Conservation (phyloP, 805 yeast genomes). For the Torulaspora quercuum region DNA sequence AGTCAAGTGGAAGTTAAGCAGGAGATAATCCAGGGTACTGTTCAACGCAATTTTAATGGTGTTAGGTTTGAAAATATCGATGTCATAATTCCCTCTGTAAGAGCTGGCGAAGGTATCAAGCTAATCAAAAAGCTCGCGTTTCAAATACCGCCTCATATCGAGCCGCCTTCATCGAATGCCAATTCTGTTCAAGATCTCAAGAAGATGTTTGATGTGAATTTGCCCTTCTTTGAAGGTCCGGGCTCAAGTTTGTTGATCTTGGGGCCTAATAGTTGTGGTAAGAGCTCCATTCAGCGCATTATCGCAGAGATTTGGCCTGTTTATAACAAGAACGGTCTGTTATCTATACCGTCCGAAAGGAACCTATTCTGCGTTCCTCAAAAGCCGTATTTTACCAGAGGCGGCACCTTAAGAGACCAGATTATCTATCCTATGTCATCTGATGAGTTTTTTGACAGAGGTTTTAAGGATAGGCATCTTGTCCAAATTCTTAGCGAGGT, state of each 20-base stretch:
- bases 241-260: conserved; percentile 72
- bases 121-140: conserved; percentile 62
- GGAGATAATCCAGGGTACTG: conserved; percentile 69
- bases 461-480: conserved; percentile 66
- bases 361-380: conserved; percentile 82
- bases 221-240: conserved; percentile 32
- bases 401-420: conserved; percentile 86
- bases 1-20: conserved; percentile 18
- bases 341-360: conserved; percentile 69
- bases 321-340: conserved; percentile 62
- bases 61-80: conserved; percentile 79
- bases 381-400: conserved; percentile 70
- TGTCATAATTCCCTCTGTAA: conserved; percentile 66
- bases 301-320: conserved; percentile 92
- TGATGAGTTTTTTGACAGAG: conserved; percentile 69
- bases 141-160: conserved; percentile 40
- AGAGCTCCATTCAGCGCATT: conserved; percentile 78
- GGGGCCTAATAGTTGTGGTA: conserved; percentile 89
- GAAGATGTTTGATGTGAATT: conserved; percentile 19
- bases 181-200: conserved; percentile 40
- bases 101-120: conserved; percentile 59
- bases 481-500: conserved; percentile 68
- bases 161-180: conserved; percentile 25
- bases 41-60: conserved; percentile 75
- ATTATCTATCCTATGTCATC: conserved; percentile 81